Conservation (phyloP, 768 basidiomycete genomes). For the Lactifluus volemus region DNA sequence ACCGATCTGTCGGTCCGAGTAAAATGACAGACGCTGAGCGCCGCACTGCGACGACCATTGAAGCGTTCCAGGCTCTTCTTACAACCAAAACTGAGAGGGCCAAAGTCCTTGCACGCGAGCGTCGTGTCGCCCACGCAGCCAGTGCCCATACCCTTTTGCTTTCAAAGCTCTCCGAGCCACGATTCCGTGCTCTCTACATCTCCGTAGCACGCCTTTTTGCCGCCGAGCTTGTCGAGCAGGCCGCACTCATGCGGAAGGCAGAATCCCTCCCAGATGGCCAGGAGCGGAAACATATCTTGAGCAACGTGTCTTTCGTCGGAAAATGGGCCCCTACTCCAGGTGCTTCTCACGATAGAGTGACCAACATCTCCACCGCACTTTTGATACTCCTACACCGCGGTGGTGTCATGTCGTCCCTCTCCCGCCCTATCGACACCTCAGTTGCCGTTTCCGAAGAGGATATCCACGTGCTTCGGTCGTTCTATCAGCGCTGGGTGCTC, state of each 20-base stretch:
- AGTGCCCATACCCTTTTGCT: conserved; percentile 31
- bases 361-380: conserved; percentile 59
- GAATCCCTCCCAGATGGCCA: conserved; percentile 28
- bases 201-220: conserved; percentile 54
- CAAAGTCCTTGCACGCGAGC: conserved; percentile 14
- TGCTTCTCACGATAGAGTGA: conserved; percentile 50
- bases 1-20: not conserved
- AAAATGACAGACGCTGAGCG: conserved; percentile 1
- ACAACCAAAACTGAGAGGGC: conserved; percentile 11
- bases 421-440: conserved; percentile 17
- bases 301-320: conserved; percentile 44
- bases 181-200: conserved; percentile 55
- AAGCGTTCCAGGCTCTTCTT: not conserved
- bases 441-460: conserved; percentile 29
- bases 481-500: conserved; percentile 52
- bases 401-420: conserved; percentile 20
- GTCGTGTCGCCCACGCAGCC: conserved; percentile 22
- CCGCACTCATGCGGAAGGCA: conserved; percentile 32
- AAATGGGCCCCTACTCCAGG: conserved; percentile 67
- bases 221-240: conserved; percentile 41
- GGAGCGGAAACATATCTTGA: conserved; percentile 26
- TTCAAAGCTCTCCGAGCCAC: conserved; percentile 36
- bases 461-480: conserved; percentile 42
- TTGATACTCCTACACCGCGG: conserved; percentile 40
- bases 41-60: conserved; percentile 22